Conservation (phyloP, 768 basidiomycete genomes). For the Boletus pseudopeckii region DNA sequence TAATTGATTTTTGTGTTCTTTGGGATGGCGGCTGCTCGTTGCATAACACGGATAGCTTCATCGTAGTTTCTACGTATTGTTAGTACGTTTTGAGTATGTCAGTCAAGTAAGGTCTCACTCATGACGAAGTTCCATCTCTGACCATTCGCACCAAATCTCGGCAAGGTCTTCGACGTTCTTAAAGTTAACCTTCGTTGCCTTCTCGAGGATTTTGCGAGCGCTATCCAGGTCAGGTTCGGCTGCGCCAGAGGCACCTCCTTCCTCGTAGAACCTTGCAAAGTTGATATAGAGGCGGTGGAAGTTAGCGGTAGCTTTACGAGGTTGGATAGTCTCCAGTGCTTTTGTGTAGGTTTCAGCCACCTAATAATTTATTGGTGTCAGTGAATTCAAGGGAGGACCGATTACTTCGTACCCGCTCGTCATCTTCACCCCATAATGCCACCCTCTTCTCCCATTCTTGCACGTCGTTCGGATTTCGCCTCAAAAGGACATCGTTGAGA, state of each 20-base stretch:
- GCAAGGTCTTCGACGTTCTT: constrained; percentile 96
- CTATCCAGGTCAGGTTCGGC: constrained; percentile 81
- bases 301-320: constrained; percentile 88
- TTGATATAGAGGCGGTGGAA: constrained; percentile 88
- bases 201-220: constrained; percentile 91
- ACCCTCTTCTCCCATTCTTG: constrained; percentile 99
- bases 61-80: constrained; percentile 79
- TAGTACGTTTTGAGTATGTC: constrained; percentile 3
- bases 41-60: constrained; percentile 93
- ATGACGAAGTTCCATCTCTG: constrained; percentile 94
- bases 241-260: constrained; percentile 77
- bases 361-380: constrained; percentile 36
- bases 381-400: neutral
- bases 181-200: constrained; percentile 88
- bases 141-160: constrained; percentile 99
- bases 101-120: constrained; percentile 57
- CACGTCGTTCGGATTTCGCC: constrained; percentile 95
- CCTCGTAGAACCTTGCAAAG: constrained; percentile 97
- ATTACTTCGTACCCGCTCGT: constrained; percentile 67
- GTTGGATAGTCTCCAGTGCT: constrained; percentile 83
- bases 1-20: constrained; percentile 89
- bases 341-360: constrained; percentile 91
- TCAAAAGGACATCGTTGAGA: constrained; percentile 89
- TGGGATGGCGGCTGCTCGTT: constrained; percentile 88
- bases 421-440: constrained; percentile 88